Conservation (phyloP, 1,139 yeast genomes). For the Candida pseudoviswanathii region DNA sequence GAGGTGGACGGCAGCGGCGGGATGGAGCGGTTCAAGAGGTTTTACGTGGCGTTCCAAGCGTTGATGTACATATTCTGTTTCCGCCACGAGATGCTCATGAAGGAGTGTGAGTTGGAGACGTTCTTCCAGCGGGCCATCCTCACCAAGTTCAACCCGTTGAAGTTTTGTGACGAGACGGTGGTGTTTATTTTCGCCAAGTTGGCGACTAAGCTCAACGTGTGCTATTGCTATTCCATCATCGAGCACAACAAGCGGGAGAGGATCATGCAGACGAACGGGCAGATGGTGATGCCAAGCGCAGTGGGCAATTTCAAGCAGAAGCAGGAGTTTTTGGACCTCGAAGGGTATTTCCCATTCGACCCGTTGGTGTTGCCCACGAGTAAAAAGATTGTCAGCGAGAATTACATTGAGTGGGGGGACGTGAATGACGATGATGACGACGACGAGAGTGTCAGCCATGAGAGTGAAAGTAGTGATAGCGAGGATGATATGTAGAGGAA, state of each 20-base stretch:
- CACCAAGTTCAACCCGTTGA: slow-evolving; percentile 89
- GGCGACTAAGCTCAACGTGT: slow-evolving; percentile 86
- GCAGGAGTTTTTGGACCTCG: slow-evolving; percentile 85
- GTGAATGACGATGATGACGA: slow-evolving; percentile 52
- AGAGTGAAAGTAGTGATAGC: not conserved
- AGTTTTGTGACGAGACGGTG: slow-evolving; percentile 91
- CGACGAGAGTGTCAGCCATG: slow-evolving; percentile 35
- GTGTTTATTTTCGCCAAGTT: slow-evolving; percentile 92
- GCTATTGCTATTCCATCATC: slow-evolving; percentile 90
- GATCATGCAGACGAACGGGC: slow-evolving; percentile 40
- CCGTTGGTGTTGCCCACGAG: slow-evolving; percentile 76
- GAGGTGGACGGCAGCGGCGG: slow-evolving; percentile 65
- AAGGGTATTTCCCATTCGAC: slow-evolving; percentile 94
- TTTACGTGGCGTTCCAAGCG: slow-evolving; percentile 94
- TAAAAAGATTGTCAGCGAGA: slow-evolving; percentile 50
- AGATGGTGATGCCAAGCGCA: slow-evolving; percentile 29
- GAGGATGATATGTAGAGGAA: not conserved
- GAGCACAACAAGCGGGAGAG: slow-evolving; percentile 83
- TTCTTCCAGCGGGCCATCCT: slow-evolving; percentile 85
- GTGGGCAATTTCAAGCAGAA: slow-evolving; percentile 50
- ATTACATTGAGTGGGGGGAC: slow-evolving; percentile 78
- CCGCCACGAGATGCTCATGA: slow-evolving; percentile 59
- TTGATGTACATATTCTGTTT: slow-evolving; percentile 89
- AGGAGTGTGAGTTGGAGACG: slow-evolving; percentile 75
- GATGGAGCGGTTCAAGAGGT: slow-evolving; percentile 79